Evolutionary conservation across 345 rosid species (phyloP).

Genomic region (Aquilaria yunnanensis): DNA sequence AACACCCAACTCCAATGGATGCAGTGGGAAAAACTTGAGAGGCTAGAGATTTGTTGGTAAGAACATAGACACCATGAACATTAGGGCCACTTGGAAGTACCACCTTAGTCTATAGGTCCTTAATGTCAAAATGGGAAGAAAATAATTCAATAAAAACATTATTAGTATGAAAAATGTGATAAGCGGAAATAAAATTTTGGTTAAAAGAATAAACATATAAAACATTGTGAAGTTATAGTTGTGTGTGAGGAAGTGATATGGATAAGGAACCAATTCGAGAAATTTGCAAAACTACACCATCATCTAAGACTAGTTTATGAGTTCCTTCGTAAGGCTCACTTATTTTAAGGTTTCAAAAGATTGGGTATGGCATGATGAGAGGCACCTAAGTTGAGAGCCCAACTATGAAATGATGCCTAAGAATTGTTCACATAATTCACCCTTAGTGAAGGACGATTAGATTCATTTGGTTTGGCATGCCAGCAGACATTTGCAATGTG

Average conservation of each 20-base stretch:
- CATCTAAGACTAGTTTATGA: neutral
- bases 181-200: neutral
- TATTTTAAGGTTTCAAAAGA: neutral
- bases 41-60: too few species aligned
- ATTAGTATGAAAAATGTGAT: neutral
- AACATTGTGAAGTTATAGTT: neutral
- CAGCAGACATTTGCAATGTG: too few species aligned
- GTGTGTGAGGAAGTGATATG: neutral
- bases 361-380: neutral
- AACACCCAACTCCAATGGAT: too few species aligned
- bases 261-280: neutral
- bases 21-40: neutral
- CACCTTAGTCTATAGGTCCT: neutral
- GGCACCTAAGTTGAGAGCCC: neutral
- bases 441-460: too few species aligned
- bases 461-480: too few species aligned
- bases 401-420: neutral
- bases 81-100: too few species aligned
- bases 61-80: too few species aligned
- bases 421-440: neutral
- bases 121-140: neutral
- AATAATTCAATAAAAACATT: too few species aligned
- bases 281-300: neutral
- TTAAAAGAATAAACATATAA: neutral
- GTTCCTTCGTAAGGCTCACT: neutral